phyloP scores from a whole-genome alignment of 2,329 filamentous ascomycete species.

The Cladosporium sp. region DNA sequence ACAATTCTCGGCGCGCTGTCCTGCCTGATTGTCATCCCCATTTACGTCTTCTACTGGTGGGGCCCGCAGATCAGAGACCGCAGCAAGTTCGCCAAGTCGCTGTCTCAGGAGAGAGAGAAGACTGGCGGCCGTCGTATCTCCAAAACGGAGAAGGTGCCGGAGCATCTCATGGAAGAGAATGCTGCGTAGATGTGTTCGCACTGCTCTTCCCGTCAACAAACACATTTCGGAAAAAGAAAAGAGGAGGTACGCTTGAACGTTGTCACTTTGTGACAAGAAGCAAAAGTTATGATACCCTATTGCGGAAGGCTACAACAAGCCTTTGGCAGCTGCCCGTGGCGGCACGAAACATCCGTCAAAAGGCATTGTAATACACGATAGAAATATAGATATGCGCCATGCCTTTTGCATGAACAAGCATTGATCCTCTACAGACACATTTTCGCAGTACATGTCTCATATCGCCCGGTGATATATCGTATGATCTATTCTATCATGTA shows the following conservation, averaged over 20 bases:
- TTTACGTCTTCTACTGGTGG: conserved; percentile 52
- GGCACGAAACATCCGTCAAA: neutral
- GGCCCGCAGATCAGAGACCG: conserved; percentile 46
- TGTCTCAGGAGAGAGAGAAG: conserved; percentile 30
- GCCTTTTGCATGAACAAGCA: neutral
- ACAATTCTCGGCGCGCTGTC: conserved; percentile 49
- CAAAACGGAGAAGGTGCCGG: conserved; percentile 4
- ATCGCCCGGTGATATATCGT: no score
- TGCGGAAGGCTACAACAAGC: neutral
- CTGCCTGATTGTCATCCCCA: conserved; percentile 48
- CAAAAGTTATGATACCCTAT: conserved; percentile 6
- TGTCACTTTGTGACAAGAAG: neutral
- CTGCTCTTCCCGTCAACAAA: neutral
- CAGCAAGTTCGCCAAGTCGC: conserved; percentile 47
- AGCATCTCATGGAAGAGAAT: neutral
- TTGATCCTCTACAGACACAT: no score
- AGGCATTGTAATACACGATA: neutral
- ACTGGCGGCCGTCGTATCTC: conserved; percentile 16
- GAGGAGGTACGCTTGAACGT: neutral
- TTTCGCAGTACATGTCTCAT: no score
- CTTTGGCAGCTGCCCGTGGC: neutral
- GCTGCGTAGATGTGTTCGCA: neutral
- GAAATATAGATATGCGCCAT: neutral
- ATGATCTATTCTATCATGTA: no score
- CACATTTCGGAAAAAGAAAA: no score